Conservation (phyloP, 2,329 filamentous ascomycete genomes). For the Purpureocillium takamizusanense region DNA sequence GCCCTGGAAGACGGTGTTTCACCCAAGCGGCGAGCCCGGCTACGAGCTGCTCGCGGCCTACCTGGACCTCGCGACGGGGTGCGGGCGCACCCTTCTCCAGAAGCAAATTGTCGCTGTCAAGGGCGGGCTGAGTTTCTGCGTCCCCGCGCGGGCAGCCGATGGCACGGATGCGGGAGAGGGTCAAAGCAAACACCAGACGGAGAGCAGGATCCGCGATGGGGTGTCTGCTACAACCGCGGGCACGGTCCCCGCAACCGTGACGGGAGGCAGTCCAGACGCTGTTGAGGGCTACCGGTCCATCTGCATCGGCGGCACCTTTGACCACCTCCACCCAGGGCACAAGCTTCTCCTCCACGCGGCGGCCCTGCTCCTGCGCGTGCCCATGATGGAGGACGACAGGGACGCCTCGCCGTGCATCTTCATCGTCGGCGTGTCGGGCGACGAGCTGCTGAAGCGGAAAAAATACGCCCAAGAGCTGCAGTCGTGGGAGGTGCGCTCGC, state of each 20-base stretch:
- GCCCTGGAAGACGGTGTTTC: slow-evolving; percentile 58
- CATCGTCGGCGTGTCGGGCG: slow-evolving; percentile 81
- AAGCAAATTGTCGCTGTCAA: slow-evolving; percentile 42
- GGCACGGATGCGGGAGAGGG: too few relatives aligned
- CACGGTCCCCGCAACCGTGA: not conserved
- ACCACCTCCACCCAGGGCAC: slow-evolving; percentile 90
- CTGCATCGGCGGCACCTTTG: slow-evolving; percentile 88
- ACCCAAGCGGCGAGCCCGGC: slow-evolving; percentile 55
- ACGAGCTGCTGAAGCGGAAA: slow-evolving; percentile 79
- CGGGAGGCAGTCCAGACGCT: not conserved
- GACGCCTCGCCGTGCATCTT: slow-evolving; percentile 39
- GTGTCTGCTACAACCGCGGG: not conserved
- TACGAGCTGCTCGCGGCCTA: slow-evolving; percentile 46
- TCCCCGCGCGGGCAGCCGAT: too few relatives aligned
- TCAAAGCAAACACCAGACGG: too few relatives aligned
- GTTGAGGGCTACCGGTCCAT: slow-evolving; percentile 32
- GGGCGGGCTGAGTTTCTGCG: slow-evolving; percentile 39
- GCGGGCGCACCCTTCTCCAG: slow-evolving; percentile 33
- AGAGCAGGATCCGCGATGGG: too few relatives aligned
- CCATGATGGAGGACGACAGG: slow-evolving; percentile 20
- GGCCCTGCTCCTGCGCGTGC: slow-evolving; percentile 57
- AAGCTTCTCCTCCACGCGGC: slow-evolving; percentile 93
- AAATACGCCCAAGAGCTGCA: slow-evolving; percentile 77
- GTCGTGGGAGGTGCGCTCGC: slow-evolving; percentile 67
- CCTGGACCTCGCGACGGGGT: slow-evolving; percentile 35